Base-by-base conservation (phyloP, 2,329 filamentous ascomycete genomes). In the Paecilomyces dactylethromorphus region DNA sequence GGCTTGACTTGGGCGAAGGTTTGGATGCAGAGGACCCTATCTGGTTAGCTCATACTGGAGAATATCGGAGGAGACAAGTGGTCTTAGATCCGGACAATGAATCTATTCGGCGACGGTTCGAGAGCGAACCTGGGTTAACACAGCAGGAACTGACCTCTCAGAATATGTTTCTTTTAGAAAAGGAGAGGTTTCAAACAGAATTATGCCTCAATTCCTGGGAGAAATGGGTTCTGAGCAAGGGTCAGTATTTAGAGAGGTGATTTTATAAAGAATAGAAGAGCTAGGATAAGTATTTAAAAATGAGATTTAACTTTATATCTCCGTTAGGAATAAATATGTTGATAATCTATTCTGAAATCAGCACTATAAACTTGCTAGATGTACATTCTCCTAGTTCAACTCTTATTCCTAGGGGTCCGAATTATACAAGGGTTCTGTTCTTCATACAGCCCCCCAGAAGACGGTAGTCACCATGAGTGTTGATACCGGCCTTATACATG, bases 361-460 rank as follows among this genome's bases (percentile, higher is more conserved):
- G 26, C 26, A 5, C 3, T 7, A 5, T 29, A 5, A 29, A 7
- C 26, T 29, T 5, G 26, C 26, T 29, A 29, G 26, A 29, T 29
- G 26, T 29, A 29, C 26, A 29, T 29, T 29, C 26, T 5, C 26
- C 7, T 7, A 29, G 26, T 5, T 7, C 7, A 29, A 29, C 2
- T 5, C 26, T 6, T n/a, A n/a, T n/a, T 29, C 3, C 26, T 29
- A 2, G 26, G 26, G 7, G 26, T 29, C 26, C 26, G 4, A 29
- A 29, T 7, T 29, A 29, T 29, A 29, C 2, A 29, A 29, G 26
- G 26, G 7, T 29, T 29, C 7, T 29, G 26, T 29, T 29, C 26
- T 77, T 26, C 93, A 77, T 1, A 78, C 86, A 53, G 83, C 82
- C 69, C n/a, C n/a, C n/a, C n/a, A n/a, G n/a, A n/a, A n/a, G n/a